Base-by-base conservation (phyloP, 1,284 basidiomycete species). In the Tilletiaria anomala region DNA sequence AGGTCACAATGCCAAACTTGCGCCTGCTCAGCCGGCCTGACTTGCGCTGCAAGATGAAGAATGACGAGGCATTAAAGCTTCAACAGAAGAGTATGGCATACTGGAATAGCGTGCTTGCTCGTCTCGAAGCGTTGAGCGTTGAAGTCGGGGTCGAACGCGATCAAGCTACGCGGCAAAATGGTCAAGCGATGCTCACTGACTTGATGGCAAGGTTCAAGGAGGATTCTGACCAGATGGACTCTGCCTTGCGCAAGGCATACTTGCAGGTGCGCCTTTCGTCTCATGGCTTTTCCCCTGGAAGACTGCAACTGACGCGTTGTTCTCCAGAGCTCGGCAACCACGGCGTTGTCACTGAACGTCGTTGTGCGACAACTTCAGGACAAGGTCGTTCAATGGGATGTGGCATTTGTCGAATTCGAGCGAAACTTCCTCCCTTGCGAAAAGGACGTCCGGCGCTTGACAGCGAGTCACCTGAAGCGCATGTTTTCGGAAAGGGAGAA, bases 351-450 rank as follows among this genome's bases (percentile, higher is more conserved):
- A 8, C 73, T 96, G 45, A 96, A 91, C 54, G 77, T 79, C 45
- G 84, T 91, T 5, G 78, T 88, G 36, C 78, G 83, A 3, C 79
- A 79, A 44, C 75, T 89, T 32, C 89, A 94, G 69, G 86, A 93
- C 61, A 83, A 82, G 67, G 87, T 93, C 39, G 86, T 94, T n/a
- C 83, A 83, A 32, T 96, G 89, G 85, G 88, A 93, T 62, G 75
- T 77, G 44, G 82, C 86, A 58, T 85, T 88, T 59, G 80, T 65
- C 32, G 58, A 73, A 49, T 72, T 61, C 58, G 71, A 69, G 44
- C 57, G 58, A 39, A 55, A 58, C 23, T 50, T 47, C 41, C 54
- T 69, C 78, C 44, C 81, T 1, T 53, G 58, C 17, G 68, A 67
- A 33, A 62, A 65, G 33, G 69, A 69, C 41, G 53, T 65, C 19